Base-by-base conservation (phyloP, 108 stramenopile species). In the Hondaea fermentalgiana region DNA sequence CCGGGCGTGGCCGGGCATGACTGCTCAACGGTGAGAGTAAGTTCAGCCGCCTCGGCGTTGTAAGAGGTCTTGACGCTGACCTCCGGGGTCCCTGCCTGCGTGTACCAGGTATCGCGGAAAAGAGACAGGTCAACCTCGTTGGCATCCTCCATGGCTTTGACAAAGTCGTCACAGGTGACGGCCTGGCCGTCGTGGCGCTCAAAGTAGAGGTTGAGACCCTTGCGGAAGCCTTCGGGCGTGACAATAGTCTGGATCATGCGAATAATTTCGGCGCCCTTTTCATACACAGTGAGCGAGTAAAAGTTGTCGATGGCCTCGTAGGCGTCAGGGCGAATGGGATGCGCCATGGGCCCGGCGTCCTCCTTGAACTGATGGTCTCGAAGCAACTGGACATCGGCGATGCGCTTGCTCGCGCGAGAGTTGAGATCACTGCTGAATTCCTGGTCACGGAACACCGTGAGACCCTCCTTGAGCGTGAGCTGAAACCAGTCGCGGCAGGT, bases 401-500 rank as follows among this genome's bases (percentile, higher is more conserved):
- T 98, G 5, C 98, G 95, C 90, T 98, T 98, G 58, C 97, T 96
- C 29, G 97, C 96, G 87, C 94, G 93, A 58, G 94, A 93, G 53
- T 96, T 94, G 92, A 94, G 90, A 90, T 98, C 97, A 0, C 95
- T 96, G 45, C 92, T 92, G 87, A 98, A 98, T 72, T 96, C 95
- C 94, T 96, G 96, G 90, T 97, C 96, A 17, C 99, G 95, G 91
- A 97, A 99, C 2, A 99, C 99, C 8, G 99, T 99, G 49, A 99
- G 92, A n/a, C 99, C 99, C 88, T 98, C 98, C 92, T 99, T 99
- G 25, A 99, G 88, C 0, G 98, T 98, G 28, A 99, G 93, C 93
- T 97, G 96, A 92, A 99, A 98, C 99, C 99, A 99, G 94, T 98
- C 98, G 14, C 97, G 94, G 89, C 97, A 97, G 6, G 99, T 99